phyloP scores from a whole-genome alignment of 169 alveolate genomes.

The Theileria equi region DNA sequence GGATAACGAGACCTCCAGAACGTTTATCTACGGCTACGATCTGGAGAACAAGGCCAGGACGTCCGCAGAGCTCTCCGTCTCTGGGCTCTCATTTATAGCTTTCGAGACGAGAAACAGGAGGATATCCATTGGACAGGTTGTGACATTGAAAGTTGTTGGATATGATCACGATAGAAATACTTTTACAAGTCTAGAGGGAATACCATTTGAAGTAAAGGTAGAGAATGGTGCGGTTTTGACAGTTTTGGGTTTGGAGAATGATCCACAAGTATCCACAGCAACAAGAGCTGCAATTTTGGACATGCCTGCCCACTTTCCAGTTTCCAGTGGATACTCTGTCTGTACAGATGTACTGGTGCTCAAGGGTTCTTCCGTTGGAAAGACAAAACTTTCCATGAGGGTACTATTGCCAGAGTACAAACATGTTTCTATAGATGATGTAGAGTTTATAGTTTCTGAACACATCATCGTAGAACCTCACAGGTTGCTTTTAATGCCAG shows the following conservation, averaged over 20 bases:
- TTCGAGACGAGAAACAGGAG: constrained; percentile 61
- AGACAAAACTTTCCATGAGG: constrained; percentile 25
- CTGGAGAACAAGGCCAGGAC: constrained; percentile 27
- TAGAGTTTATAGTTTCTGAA: constrained; percentile 61
- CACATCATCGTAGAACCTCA: constrained; percentile 42
- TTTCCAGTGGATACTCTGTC: constrained; percentile 28
- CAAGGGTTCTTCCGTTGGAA: constrained; percentile 59
- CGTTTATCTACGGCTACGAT: constrained; percentile 56
- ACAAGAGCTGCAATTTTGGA: constrained; percentile 33
- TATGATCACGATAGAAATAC: constrained; percentile 48
- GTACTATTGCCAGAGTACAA: constrained; percentile 51
- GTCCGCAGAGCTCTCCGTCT: constrained; percentile 57
- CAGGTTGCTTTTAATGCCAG: constrained; percentile 22
- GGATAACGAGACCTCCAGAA: constrained; percentile 9
- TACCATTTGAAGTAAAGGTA: constrained; percentile 45
- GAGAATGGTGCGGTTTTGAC: constrained; percentile 34
- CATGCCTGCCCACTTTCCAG: constrained; percentile 29
- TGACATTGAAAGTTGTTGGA: constrained; percentile 59
- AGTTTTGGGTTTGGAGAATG: constrained; percentile 38
- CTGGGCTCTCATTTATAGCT: constrained; percentile 38
- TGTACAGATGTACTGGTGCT: constrained; percentile 56
- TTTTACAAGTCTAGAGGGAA: constrained; percentile 60
- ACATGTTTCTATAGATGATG: constrained; percentile 36
- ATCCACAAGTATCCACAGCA: constrained; percentile 55
- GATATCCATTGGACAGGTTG: constrained; percentile 51